These are phyloP conservation scores for Silene conica DNA, from an alignment of 148 eudicot species.

Conservation along the genomic window DNA sequence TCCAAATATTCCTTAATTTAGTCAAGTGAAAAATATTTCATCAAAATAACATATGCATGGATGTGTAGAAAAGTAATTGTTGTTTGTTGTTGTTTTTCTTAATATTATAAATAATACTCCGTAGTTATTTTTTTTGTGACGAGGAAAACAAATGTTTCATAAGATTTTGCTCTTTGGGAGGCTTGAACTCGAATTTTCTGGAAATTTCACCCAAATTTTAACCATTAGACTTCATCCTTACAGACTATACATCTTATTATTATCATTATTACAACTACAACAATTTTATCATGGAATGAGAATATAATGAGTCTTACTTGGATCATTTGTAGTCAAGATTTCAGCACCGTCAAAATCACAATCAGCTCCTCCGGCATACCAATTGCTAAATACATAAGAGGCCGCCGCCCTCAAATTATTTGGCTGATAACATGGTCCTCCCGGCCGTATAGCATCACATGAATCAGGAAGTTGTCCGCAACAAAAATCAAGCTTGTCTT, in stretches of 20 bases:
- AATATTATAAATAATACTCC: too few species aligned
- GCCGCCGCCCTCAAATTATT: neutral
- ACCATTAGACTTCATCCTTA: too few species aligned
- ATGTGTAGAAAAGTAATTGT: neutral
- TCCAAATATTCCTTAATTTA: neutral
- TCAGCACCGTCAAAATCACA: neutral
- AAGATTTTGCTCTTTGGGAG: too few species aligned
- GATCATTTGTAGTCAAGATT: neutral
- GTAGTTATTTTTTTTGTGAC: too few species aligned
- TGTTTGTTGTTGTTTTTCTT: too few species aligned
- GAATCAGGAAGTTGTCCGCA: neutral
- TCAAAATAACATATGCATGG: neutral
- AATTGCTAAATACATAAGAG: neutral
- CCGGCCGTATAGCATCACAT: neutral
- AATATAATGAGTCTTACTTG: neutral
- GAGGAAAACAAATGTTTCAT: too few species aligned
- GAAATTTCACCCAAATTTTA: too few species aligned
- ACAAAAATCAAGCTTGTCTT: neutral
- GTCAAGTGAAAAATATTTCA: neutral
- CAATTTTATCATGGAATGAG: too few species aligned
- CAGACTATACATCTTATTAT: too few species aligned
- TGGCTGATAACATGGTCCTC: neutral
- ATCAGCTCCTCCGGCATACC: neutral
- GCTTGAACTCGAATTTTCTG: too few species aligned
- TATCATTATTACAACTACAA: too few species aligned